Conservation (phyloP, 2,329 filamentous ascomycete genomes). For the Fusarium sp. region DNA sequence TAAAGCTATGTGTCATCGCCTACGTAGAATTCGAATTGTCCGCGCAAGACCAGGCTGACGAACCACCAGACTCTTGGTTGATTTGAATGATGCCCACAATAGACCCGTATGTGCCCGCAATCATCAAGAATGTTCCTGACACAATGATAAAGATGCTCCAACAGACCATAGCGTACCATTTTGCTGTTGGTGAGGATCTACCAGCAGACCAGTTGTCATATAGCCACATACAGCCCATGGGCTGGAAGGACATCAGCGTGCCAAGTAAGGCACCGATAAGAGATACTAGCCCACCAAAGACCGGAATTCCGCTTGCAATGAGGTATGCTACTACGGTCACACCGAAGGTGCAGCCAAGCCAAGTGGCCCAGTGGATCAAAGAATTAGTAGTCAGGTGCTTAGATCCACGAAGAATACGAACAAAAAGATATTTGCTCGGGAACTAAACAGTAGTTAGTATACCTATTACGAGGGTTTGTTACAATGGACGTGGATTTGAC, state of each 20-base stretch:
- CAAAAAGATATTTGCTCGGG: conserved; percentile 38
- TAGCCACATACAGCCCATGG: conserved; percentile 51
- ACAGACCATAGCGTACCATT: conserved; percentile 40
- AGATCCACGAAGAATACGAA: conserved; percentile 48
- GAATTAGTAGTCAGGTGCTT: conserved; percentile 53
- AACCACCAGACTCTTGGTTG: conserved; percentile 56
- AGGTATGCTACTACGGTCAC: conserved; percentile 50
- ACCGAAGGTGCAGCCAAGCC: conserved; percentile 51
- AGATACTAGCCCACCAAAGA: conserved; percentile 51
- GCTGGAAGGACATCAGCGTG: conserved; percentile 52
- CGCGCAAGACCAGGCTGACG: conserved; percentile 59
- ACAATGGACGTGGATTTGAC: too few relatives aligned
- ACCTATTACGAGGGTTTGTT: too few relatives aligned
- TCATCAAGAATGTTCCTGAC: conserved; percentile 57
- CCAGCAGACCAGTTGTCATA: conserved; percentile 45
- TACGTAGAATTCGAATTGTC: conserved; percentile 59
- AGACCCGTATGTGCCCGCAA: conserved; percentile 63
- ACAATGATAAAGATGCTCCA: conserved; percentile 34
- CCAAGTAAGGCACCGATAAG: conserved; percentile 52
- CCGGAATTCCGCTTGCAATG: conserved; percentile 44
- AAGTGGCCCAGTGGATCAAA: conserved; percentile 51
- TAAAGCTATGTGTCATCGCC: neutral
- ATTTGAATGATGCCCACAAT: conserved; percentile 55
- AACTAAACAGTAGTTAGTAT: neutral
- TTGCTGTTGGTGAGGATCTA: conserved; percentile 3